These are phyloP conservation scores for Fusarium nurragi DNA, from an alignment of 2,329 filamentous ascomycete species.

Conservation along the genomic window DNA sequence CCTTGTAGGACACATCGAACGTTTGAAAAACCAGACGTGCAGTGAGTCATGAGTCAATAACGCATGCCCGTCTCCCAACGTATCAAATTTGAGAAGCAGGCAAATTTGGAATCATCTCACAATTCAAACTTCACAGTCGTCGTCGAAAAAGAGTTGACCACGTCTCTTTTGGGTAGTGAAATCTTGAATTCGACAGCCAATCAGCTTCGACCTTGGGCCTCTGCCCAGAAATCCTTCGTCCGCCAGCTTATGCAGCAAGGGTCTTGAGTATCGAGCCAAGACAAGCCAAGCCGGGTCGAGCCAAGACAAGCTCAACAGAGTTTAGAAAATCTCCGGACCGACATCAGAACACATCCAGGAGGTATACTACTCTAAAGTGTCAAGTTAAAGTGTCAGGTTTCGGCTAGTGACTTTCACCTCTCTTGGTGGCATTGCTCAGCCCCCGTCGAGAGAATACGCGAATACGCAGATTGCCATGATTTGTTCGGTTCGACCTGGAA, in stretches of 20 bases:
- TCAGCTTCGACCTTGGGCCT: background rate
- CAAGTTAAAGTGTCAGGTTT: background rate
- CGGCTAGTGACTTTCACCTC: background rate
- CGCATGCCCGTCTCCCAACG: background rate
- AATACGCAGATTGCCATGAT: slow-evolving; percentile 4
- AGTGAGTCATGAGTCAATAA: background rate
- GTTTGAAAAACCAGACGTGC: background rate
- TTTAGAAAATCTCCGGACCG: background rate
- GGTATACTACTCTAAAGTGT: background rate
- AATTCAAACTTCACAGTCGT: background rate
- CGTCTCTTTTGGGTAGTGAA: slow-evolving; percentile 17
- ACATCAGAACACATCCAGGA: background rate
- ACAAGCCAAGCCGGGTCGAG: slow-evolving; percentile 1
- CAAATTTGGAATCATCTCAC: background rate
- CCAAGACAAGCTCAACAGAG: slow-evolving; percentile 3
- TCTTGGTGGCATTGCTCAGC: slow-evolving; percentile 1
- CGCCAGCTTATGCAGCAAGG: slow-evolving; percentile 30
- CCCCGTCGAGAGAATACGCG: background rate
- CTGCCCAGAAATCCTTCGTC: slow-evolving; percentile 17
- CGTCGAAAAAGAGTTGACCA: slow-evolving; percentile 32
- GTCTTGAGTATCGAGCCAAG: slow-evolving; percentile 17
- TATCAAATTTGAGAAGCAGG: background rate
- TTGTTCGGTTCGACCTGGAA: background rate
- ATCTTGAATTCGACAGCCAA: slow-evolving; percentile 19
- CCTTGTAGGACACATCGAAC: background rate